Percentiles rank a stretch among this genome's conserved stretches.
phyloP scores from a whole-genome alignment of 169 alveolate species.

The Amoebophrya sp. region DNA sequence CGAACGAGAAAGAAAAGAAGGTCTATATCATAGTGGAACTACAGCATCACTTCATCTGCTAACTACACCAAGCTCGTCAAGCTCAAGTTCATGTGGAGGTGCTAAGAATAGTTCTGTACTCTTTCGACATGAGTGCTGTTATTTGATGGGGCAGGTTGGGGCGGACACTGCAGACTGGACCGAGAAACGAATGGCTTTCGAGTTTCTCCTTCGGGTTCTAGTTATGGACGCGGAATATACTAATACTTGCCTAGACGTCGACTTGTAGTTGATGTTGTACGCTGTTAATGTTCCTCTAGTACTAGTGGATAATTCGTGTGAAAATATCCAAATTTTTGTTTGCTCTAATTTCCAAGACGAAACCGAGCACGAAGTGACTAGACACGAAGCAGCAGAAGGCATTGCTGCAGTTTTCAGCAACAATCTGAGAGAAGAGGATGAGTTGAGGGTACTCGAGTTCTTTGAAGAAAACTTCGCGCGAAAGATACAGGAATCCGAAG shows the following conservation, averaged over 20 bases:
- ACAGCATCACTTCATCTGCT: no score
- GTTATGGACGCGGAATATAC: no score
- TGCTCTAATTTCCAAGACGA: no score
- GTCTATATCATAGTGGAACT: no score
- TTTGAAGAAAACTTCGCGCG: not conserved
- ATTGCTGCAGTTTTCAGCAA: not conserved
- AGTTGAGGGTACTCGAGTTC: not conserved
- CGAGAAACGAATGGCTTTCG: not conserved
- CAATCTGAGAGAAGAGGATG: not conserved
- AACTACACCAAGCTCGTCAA: no score
- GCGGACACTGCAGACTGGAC: not conserved
- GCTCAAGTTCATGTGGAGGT: no score
- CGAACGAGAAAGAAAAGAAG: not conserved
- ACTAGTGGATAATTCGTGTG: no score
- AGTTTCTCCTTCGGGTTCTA: not conserved
- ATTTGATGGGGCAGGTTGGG: not conserved
- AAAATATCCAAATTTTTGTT: no score
- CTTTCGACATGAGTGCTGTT: not conserved
- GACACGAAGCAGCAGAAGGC: constrained; percentile 9
- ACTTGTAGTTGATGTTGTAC: no score
- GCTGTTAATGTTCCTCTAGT: no score
- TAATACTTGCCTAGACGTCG: no score
- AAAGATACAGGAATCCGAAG: not conserved
- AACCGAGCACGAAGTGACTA: not conserved
- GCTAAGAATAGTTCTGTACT: not conserved